Evolutionary conservation across 768 basidiomycete genomes (phyloP).

Genomic region (Russula virescens): DNA sequence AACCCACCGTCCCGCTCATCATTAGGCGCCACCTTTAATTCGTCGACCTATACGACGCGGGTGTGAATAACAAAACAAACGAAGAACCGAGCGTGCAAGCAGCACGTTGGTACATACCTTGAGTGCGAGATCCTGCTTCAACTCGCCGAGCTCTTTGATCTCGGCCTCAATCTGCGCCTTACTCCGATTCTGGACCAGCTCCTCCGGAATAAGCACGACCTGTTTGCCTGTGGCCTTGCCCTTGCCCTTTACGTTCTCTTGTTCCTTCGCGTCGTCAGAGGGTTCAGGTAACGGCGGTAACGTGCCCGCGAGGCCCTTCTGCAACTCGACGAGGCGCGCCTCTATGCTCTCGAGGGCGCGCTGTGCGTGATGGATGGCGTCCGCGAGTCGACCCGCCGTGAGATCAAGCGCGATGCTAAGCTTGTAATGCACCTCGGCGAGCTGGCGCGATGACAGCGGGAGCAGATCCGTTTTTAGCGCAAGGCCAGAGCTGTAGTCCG

Average conservation of each 20-base stretch:
- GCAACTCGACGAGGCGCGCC: constrained; percentile 57
- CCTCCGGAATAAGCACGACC: constrained; percentile 40
- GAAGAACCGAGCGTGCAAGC: too few relatives aligned
- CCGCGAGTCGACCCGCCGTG: constrained; percentile 74
- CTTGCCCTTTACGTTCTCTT: constrained; percentile 47
- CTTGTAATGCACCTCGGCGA: constrained; percentile 92
- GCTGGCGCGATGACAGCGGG: constrained; percentile 83
- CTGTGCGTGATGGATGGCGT: constrained; percentile 77
- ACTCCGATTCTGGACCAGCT: constrained; percentile 59
- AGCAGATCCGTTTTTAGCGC: constrained; percentile 66
- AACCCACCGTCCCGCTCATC: constrained; percentile 36
- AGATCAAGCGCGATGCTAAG: constrained; percentile 91
- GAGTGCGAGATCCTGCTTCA: constrained; percentile 76
- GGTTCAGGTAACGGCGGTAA: constrained; percentile 28
- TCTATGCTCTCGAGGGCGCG: constrained; percentile 75
- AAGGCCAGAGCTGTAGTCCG: constrained; percentile 78
- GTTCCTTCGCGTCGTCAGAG: constrained; percentile 27
- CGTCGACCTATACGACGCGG: constrained; percentile 63
- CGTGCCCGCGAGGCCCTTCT: constrained; percentile 39
- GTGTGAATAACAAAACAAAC: not conserved
- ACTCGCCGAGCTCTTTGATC: constrained; percentile 67
- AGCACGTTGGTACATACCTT: constrained; percentile 44
- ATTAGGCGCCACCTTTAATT: constrained; percentile 76
- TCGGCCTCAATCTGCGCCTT: constrained; percentile 71
- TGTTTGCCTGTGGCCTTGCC: constrained; percentile 52